Evolutionary conservation across 2,329 filamentous ascomycete species (phyloP).

Genomic region (Botrytis fragariae): DNA sequence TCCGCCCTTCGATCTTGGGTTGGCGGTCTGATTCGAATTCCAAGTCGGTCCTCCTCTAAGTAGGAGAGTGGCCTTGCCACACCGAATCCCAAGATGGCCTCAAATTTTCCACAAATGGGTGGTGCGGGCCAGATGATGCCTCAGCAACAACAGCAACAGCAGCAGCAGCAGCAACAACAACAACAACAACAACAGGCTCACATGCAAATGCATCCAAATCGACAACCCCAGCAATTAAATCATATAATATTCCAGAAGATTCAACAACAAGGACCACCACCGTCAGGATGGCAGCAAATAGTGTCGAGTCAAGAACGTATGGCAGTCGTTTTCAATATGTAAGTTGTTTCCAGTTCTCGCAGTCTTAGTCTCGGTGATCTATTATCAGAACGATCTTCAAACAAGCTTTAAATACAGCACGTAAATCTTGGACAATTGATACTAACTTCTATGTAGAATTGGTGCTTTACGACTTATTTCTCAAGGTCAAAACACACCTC

Average conservation of each 20-base stretch:
- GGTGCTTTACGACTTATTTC: slow-evolving; percentile 35
- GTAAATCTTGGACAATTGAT: background rate
- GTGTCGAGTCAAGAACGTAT: slow-evolving; percentile 35
- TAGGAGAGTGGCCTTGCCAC: slow-evolving; percentile 34
- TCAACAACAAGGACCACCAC: slow-evolving; percentile 30
- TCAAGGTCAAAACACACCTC: slow-evolving; percentile 26
- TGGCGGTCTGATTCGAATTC: slow-evolving; percentile 26
- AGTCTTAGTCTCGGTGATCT: background rate
- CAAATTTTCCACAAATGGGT: slow-evolving; percentile 38
- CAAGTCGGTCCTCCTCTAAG: slow-evolving; percentile 26
- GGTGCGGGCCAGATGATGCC: slow-evolving; percentile 35
- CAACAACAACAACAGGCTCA: slow-evolving; percentile 17
- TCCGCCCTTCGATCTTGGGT: slow-evolving; percentile 13
- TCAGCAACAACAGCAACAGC: slow-evolving; percentile 31
- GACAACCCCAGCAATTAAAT: slow-evolving; percentile 30
- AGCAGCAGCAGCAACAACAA: slow-evolving; percentile 29
- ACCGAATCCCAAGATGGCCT: slow-evolving; percentile 34
- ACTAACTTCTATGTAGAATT: slow-evolving; percentile 27
- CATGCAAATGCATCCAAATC: slow-evolving; percentile 10
- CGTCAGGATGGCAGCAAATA: slow-evolving; percentile 34
- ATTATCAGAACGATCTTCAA: background rate
- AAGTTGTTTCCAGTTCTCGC: slow-evolving; percentile 21
- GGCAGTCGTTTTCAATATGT: slow-evolving; percentile 32
- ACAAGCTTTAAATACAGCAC: background rate
- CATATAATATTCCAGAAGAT: slow-evolving; percentile 33